Base-by-base conservation (phyloP, 2,329 filamentous ascomycete species). In the Metarhizium guizhouense region DNA sequence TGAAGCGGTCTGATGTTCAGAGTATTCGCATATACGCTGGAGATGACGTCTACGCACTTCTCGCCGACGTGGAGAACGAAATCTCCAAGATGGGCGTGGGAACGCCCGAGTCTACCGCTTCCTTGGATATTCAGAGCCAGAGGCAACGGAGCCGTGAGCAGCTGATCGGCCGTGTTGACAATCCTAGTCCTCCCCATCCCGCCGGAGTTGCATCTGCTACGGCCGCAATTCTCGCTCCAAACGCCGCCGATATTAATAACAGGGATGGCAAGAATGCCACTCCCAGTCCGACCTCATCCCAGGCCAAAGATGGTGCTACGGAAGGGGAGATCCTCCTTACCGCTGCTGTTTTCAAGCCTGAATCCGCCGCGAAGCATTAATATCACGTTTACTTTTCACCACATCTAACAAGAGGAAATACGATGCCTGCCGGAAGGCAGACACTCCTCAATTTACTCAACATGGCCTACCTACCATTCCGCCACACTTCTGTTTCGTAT, bases 1-100 rank as follows among this genome's bases (percentile, higher is more conserved):
- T 63, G 32, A 69, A 63, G 36, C 71, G 77, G 47, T 64, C 68
- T 13, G 76, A 76, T 25, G 75, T 83, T 42, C 82, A 87, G 67
- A 87, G 83, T 65, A 87, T 87, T 57, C 80, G 81, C 25, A 78
- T 88, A 61, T 88, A 87, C 60, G 84, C 83, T 25, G 84, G 84
- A 57, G 80, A 82, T 57, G 84, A 86, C 50, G 79, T 89, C 8
- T 87, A 84, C 60, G 79, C 81, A 2, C 74, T 88, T 2, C 73
- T 88, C 45, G 82, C 81, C 1, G 85, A 88, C 60, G 85, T 88
- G 14, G 84, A 88, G 67, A 65, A 69, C 49, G 71, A 74, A 52
- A 70, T 72, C 53, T 68, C 65, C 53, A 70, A 68, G 56, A 70
- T 74, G 64, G 66, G 66, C 60, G 62, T 57, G 49, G 59, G 60